Percentiles rank a stretch among this genome's conserved stretches.
Conservation (phyloP, 345 rosid species). For the Nephelium lappaceum region DNA sequence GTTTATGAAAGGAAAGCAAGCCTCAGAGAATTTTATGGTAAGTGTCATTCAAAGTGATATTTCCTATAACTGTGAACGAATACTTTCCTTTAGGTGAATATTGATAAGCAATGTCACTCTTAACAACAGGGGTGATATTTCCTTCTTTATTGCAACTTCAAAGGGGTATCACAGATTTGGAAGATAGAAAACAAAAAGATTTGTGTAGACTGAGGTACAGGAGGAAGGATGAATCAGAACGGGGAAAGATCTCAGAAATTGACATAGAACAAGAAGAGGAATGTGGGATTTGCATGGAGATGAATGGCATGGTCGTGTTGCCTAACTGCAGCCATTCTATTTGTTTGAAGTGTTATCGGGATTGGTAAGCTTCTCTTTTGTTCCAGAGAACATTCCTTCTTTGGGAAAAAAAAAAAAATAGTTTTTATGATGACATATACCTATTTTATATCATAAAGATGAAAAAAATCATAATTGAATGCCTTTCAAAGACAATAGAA, state of each 20-base stretch:
- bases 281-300: conserved; percentile 84
- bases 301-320: conserved; percentile 54
- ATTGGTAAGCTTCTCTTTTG: conserved; percentile 51
- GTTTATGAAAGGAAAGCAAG: conserved; percentile 87
- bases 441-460: not conserved
- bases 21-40: conserved; percentile 82
- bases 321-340: conserved; percentile 80
- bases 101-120: not conserved
- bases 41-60: conserved; percentile 17
- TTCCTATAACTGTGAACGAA: not conserved
- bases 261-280: conserved; percentile 73
- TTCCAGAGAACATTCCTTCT: not conserved
- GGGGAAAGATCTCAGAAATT: conserved; percentile 47
- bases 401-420: not conserved
- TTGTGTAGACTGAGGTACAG: conserved; percentile 47
- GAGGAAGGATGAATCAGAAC: conserved; percentile 49
- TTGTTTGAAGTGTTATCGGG: conserved; percentile 66
- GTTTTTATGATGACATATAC: conserved; percentile 10
- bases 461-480: too few species aligned
- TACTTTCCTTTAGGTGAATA: not conserved
- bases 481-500: not conserved
- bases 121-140: conserved; percentile 62
- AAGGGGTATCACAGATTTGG: conserved; percentile 68
- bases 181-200: conserved; percentile 71
- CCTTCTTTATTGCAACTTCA: conserved; percentile 79